phyloP scores from a whole-genome alignment of 2,329 filamentous ascomycete genomes.

The Penicillium sp. region DNA sequence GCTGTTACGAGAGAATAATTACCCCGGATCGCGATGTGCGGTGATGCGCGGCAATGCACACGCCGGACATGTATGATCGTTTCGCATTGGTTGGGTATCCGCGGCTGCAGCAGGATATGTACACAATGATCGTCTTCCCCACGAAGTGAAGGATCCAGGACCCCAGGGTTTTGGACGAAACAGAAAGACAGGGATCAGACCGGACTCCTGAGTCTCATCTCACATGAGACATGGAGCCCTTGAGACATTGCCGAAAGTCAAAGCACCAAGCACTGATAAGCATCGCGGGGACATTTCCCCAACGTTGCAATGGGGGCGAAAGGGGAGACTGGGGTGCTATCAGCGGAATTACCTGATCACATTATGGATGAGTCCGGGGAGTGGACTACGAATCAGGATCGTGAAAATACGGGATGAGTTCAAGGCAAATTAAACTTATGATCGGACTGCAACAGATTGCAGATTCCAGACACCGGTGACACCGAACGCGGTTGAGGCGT shows the following conservation, averaged over 20 bases:
- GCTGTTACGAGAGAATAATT: conserved; percentile 27
- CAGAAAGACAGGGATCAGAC: conserved; percentile 10
- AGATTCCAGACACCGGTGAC: not conserved
- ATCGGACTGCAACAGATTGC: not conserved
- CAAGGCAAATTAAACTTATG: not conserved
- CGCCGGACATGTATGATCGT: not conserved
- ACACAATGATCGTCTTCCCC: not conserved
- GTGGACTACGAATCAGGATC: not conserved
- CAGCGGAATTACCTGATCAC: not conserved
- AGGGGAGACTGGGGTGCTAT: not conserved
- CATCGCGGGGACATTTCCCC: conserved; percentile 8
- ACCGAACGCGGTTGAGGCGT: not conserved
- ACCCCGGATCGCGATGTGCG: conserved; percentile 16
- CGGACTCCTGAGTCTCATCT: not conserved
- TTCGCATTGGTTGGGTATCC: conserved; percentile 8
- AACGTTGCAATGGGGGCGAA: conserved; percentile 11
- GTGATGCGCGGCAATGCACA: too few species aligned
- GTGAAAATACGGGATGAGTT: not conserved
- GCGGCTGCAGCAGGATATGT: conserved; percentile 1
- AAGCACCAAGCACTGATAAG: conserved; percentile 5
- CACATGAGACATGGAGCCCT: not conserved
- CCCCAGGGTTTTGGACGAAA: not conserved
- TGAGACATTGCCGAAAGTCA: conserved; percentile 11
- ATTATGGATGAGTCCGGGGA: not conserved
- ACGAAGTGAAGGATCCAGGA: not conserved